A percentile compares a stretch with the other conserved stretches of the same genome.
These are phyloP conservation scores for Colletotrichum melonis DNA, from an alignment of 2,329 filamentous ascomycete species.

Conservation along the genomic window DNA sequence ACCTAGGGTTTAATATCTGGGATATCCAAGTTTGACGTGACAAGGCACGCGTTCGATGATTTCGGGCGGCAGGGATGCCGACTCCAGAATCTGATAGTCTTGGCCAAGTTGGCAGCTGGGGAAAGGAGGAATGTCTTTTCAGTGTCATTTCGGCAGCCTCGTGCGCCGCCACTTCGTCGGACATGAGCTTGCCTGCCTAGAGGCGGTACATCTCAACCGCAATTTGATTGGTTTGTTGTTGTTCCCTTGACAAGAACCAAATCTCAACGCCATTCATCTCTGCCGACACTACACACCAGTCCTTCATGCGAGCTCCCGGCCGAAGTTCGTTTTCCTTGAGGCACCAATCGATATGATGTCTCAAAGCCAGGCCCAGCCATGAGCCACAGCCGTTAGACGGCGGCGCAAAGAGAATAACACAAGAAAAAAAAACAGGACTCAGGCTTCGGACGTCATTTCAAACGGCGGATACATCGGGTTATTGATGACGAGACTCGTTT, in stretches of 20 bases:
- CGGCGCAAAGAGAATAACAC: background rate
- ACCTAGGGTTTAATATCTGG: slow-evolving; percentile 26
- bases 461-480: background rate
- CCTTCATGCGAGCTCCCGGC: background rate
- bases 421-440: background rate
- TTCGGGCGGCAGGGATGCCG: slow-evolving; percentile 14
- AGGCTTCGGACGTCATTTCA: slow-evolving; percentile 1
- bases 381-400: slow-evolving; percentile 27
- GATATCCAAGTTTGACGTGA: slow-evolving; percentile 22
- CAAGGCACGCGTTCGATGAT: slow-evolving; percentile 17
- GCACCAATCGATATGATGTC: slow-evolving; percentile 26
- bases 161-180: slow-evolving; percentile 9
- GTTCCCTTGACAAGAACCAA: background rate
- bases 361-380: slow-evolving; percentile 21
- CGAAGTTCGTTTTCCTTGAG: slow-evolving; percentile 6
- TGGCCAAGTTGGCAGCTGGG: slow-evolving; percentile 11
- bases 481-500: background rate
- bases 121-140: slow-evolving; percentile 6
- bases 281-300: background rate
- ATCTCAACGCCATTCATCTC: background rate
- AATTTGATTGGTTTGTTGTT: slow-evolving; percentile 8
- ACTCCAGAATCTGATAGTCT: slow-evolving; percentile 12
- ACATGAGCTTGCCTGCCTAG: slow-evolving; percentile 8
- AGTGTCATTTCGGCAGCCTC: slow-evolving; percentile 30
- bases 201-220: background rate